Evolutionary conservation across 495 filamentous ascomycete species (phyloP).

Genomic region (Tuber microsphaerosporum): DNA sequence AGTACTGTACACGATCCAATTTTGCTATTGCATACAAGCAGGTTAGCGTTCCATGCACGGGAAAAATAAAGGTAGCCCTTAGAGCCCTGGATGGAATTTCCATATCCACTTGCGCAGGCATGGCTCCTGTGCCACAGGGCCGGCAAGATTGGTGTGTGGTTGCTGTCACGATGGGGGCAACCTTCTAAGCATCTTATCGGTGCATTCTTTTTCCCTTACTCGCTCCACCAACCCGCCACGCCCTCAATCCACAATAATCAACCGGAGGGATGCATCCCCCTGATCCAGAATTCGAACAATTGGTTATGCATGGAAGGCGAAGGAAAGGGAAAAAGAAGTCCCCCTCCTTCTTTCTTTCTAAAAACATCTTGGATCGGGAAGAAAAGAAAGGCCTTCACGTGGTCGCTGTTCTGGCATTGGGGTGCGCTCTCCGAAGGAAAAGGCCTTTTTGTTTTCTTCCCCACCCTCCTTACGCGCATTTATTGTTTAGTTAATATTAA

Average conservation of each 20-base stretch:
- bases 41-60: not conserved
- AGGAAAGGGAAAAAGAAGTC: not conserved
- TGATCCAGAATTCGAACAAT: not conserved
- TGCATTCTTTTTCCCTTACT: not conserved
- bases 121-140: not conserved
- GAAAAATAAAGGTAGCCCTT: not conserved
- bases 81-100: not conserved
- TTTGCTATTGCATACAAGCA: not conserved
- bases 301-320: conserved; percentile 4
- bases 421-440: not conserved
- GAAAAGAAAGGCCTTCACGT: not conserved
- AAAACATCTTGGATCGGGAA: not conserved
- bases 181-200: conserved; percentile 6
- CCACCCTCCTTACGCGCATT: not conserved
- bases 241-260: not conserved
- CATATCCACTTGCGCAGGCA: not conserved
- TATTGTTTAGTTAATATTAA: not conserved
- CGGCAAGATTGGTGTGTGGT: not conserved
- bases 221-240: not conserved
- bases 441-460: not conserved
- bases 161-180: not conserved
- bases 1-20: not conserved
- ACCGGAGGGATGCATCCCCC: not conserved
- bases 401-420: not conserved
- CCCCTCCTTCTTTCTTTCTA: not conserved